Conservation (phyloP, 257 asterid species). For the Prunella vulgaris region DNA sequence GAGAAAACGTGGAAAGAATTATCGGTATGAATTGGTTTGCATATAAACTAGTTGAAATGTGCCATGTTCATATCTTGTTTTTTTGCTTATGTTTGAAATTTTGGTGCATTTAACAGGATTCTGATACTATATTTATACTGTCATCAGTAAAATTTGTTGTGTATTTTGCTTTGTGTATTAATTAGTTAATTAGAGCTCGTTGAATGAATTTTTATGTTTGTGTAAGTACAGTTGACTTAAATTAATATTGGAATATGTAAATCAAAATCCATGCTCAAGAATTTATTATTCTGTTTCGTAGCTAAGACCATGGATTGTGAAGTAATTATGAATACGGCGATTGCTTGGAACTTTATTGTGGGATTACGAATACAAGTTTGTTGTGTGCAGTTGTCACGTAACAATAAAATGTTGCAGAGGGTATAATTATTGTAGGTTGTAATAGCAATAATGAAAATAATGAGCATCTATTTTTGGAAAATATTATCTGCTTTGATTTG, state of each 20-base stretch:
- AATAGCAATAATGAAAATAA: not conserved
- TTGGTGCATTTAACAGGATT: not conserved
- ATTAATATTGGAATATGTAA: not conserved
- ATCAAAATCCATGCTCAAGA: not conserved
- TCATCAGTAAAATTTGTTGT: not conserved
- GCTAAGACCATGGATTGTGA: not conserved
- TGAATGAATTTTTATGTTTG: not conserved
- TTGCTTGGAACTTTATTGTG: not conserved
- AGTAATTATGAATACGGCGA: not conserved
- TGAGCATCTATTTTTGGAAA: not conserved
- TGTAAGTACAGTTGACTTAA: not conserved
- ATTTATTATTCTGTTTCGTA: not conserved
- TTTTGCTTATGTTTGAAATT: not conserved
- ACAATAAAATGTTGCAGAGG: not conserved
- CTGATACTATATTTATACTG: not conserved
- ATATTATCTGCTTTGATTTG: not conserved
- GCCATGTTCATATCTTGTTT: not conserved
- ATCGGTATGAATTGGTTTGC: conserved; percentile 55
- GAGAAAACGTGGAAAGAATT: conserved; percentile 94
- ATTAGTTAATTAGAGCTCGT: not conserved
- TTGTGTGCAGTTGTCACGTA: not conserved
- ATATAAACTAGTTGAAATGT: not conserved
- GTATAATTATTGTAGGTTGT: not conserved
- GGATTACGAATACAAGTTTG: not conserved
- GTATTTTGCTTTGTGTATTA: not conserved